Evolutionary conservation across 2,329 filamentous ascomycete genomes (phyloP), one percentile per base, ranked within the genome.

Genomic region (Esteya vermicola): DNA sequence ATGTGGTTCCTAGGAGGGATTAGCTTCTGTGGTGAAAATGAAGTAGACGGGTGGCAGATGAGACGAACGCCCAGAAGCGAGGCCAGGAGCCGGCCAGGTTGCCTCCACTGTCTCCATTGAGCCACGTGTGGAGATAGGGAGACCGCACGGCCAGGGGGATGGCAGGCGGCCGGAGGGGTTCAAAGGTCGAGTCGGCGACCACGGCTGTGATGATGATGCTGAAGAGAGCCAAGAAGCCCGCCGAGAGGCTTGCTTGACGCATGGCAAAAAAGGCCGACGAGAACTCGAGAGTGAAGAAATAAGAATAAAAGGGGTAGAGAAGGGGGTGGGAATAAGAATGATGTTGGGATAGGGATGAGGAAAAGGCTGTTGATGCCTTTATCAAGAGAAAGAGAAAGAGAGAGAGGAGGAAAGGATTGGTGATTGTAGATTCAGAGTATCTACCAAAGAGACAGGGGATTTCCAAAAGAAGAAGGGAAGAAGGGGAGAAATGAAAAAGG

Each of bases 61-160:
- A n/a, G 13, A n/a, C 28, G 37, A 63, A 79, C 78, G 65, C 64
- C 74, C 78, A 85, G 48, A 82, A 82, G 1, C 61, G 64, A 2
- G 79, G 71, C 78, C 78, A 86, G 51, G 75, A 58, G 3, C 80
- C 79, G 0, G 80, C 70, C 23, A 86, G 64, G 43, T 79, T 71
- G 1, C 78, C 78, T 26, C 76, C 75, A 22, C 62, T 70, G 2
- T 76, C 77, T 9, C 68, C 75, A 42, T 70, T 59, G 32, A 80
- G 64, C 78, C 80, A 85, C 13, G 75, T 72, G 52, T 73, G 85
- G 14, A 88, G 58, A 49, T 88, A 89, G 0, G 83, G 83, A 9
- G 76, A 80, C 45, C 74, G 76, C 33, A 88, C 82, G 33, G 81
- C 81, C 26, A 89, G 58, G 12, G 83, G 82, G 14, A 58, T 52